Conservation (phyloP, 495 filamentous ascomycete species). For the Elaphomyces granulatus region DNA sequence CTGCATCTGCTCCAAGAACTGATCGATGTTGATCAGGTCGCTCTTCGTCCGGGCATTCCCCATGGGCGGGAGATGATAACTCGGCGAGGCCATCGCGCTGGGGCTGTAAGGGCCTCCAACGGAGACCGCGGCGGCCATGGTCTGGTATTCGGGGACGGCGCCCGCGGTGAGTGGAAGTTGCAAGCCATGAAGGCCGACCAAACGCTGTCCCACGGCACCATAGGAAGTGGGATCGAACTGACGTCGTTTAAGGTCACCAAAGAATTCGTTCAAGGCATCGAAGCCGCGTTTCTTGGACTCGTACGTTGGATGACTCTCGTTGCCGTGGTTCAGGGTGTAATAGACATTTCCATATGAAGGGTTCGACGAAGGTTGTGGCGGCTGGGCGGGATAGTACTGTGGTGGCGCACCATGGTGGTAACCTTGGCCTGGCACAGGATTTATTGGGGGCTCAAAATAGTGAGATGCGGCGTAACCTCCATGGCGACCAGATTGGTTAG, state of each 20-base stretch:
- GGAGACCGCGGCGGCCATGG: conserved; percentile 40
- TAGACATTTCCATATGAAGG: conserved; percentile 57
- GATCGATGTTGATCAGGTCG: conserved; percentile 81
- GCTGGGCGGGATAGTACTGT: conserved; percentile 47
- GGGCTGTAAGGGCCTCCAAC: conserved; percentile 38
- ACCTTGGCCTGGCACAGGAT: conserved; percentile 23
- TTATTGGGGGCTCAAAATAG: conserved; percentile 32
- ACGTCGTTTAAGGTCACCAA: conserved; percentile 78
- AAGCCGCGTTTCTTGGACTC: conserved; percentile 67
- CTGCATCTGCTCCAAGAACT: conserved; percentile 89
- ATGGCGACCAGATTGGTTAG: conserved; percentile 6
- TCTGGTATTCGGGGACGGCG: conserved; percentile 48
- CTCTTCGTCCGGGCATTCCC: conserved; percentile 82
- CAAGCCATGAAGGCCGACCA: conserved; percentile 58
- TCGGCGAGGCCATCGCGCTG: conserved; percentile 26
- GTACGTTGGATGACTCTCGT: conserved; percentile 32
- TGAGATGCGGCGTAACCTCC: conserved; percentile 28
- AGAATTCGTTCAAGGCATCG: conserved; percentile 86
- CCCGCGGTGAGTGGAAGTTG: conserved; percentile 46
- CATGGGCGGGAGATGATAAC: conserved; percentile 67
- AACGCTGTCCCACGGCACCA: conserved; percentile 61
- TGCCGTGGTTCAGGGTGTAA: conserved; percentile 47
- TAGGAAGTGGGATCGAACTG: conserved; percentile 77
- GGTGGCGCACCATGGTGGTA: conserved; percentile 33
- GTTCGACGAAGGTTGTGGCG: conserved; percentile 32